A percentile compares a stretch with the other conserved stretches of the same genome.
phyloP scores from a whole-genome alignment of 1,284 basidiomycete species.

The Agroathelia rolfsii region DNA sequence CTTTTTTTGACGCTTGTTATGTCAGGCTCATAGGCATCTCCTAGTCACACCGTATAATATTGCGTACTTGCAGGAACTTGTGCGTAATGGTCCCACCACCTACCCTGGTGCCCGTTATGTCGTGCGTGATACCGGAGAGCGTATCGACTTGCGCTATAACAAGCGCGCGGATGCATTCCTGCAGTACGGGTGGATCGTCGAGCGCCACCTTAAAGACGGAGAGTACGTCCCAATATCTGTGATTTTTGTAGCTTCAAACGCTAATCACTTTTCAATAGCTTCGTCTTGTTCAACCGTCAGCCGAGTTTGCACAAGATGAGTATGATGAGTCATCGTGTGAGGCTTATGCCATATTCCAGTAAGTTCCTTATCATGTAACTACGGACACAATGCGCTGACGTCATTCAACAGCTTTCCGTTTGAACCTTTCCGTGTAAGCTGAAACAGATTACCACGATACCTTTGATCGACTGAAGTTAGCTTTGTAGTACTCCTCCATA shows the following conservation, averaged over 20 bases:
- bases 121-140: conserved; percentile 95
- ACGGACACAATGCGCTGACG: conserved; percentile 26
- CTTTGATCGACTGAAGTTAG: conserved; percentile 20
- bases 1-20: background rate
- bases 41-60: conserved; percentile 97
- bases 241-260: too few relatives aligned
- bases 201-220: conserved; percentile 95
- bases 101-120: conserved; percentile 98
- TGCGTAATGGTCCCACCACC: conserved; percentile 91
- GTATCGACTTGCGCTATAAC: conserved; percentile 95
- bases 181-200: conserved; percentile 98
- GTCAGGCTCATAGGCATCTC: conserved; percentile 9
- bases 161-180: conserved; percentile 96
- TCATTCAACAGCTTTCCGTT: conserved; percentile 68
- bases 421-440: conserved; percentile 92
- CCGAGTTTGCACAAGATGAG: conserved; percentile 99
- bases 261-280: too few relatives aligned
- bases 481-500: conserved; percentile 68
- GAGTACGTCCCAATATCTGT: conserved; percentile 55
- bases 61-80: conserved; percentile 86
- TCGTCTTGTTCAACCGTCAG: conserved; percentile 96
- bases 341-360: conserved; percentile 98
- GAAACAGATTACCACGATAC: conserved; percentile 12
- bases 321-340: conserved; percentile 99
- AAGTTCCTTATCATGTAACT: conserved; percentile 33